A percentile compares a stretch with the other conserved stretches of the same genome.
Evolutionary conservation across 2,329 filamentous ascomycete species (phyloP).

Genomic region (Penicillium sp.): DNA sequence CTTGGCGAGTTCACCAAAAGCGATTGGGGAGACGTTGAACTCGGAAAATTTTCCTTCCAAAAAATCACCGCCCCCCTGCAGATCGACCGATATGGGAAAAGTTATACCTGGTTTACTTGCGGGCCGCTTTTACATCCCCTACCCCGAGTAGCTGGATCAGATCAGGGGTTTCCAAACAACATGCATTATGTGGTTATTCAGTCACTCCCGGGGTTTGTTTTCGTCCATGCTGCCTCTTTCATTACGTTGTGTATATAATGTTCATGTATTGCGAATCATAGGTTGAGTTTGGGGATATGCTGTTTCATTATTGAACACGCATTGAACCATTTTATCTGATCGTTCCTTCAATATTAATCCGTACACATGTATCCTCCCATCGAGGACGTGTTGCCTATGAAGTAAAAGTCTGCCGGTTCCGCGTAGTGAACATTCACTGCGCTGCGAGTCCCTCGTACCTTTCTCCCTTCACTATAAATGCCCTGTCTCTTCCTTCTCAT

Average conservation of each 20-base stretch:
- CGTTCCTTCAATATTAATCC: neutral
- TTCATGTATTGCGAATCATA: constrained; percentile 16
- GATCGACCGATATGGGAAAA: constrained; percentile 7
- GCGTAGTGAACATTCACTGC: too few relatives aligned
- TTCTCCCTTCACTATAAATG: too few relatives aligned
- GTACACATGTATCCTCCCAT: neutral
- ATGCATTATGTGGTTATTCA: constrained; percentile 10
- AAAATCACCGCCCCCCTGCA: constrained; percentile 9
- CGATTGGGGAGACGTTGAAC: constrained; percentile 25
- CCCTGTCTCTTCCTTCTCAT: too few relatives aligned
- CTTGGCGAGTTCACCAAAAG: constrained; percentile 38
- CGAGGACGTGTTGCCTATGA: neutral
- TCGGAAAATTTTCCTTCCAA: constrained; percentile 8
- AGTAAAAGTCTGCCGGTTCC: neutral
- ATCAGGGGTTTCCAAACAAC: constrained; percentile 2
- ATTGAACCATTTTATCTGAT: neutral
- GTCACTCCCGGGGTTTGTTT: constrained; percentile 11
- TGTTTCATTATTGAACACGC: neutral
- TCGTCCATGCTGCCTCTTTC: constrained; percentile 5
- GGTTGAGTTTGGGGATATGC: constrained; percentile 5
- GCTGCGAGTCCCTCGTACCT: too few relatives aligned
- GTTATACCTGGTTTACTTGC: neutral
- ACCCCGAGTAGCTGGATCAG: neutral
- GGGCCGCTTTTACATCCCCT: neutral
- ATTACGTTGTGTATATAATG: constrained; percentile 21